A percentile compares a stretch with the other conserved stretches of the same genome.
These are phyloP conservation scores for Nothophytophthora sp. DNA, from an alignment of 352 stramenopile species.

Conservation along the genomic window DNA sequence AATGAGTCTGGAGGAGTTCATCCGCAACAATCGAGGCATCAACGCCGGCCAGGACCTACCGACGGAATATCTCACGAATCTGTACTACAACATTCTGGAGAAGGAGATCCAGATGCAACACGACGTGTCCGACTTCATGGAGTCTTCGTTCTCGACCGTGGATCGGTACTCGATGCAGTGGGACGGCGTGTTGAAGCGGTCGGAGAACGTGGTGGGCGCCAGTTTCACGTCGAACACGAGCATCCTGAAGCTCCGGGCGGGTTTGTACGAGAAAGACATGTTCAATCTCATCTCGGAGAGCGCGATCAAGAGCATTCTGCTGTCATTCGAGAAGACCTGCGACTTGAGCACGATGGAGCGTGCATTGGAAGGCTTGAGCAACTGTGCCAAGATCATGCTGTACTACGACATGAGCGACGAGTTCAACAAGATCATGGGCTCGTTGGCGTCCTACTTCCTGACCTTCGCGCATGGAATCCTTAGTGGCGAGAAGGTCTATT, in stretches of 20 bases:
- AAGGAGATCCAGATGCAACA: constrained; percentile 91
- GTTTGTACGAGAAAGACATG: constrained; percentile 89
- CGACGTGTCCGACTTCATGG: constrained; percentile 83
- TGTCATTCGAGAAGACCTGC: constrained; percentile 85
- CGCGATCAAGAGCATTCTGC: constrained; percentile 77
- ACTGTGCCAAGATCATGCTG: constrained; percentile 84
- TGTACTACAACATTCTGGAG: constrained; percentile 84
- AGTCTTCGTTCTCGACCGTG: constrained; percentile 56
- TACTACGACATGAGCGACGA: constrained; percentile 82
- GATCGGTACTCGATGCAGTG: constrained; percentile 89
- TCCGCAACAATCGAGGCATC: constrained; percentile 88
- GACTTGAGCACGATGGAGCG: constrained; percentile 86
- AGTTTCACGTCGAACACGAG: constrained; percentile 88
- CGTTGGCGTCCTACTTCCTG: constrained; percentile 80
- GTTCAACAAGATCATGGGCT: constrained; percentile 86
- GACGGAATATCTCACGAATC: constrained; percentile 58
- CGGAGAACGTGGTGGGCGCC: constrained; percentile 84
- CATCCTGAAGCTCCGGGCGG: constrained; percentile 82
- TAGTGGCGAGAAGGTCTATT: constrained; percentile 82
- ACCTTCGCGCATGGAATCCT: constrained; percentile 85
- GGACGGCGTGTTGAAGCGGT: constrained; percentile 86
- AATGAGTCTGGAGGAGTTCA: constrained; percentile 87
- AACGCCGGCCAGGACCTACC: constrained; percentile 82
- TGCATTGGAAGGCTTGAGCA: constrained; percentile 76
- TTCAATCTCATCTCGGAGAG: constrained; percentile 82